These are phyloP conservation scores for Agaricus sinodeliciosus DNA, from an alignment of 768 basidiomycete species.

Conservation along the genomic window DNA sequence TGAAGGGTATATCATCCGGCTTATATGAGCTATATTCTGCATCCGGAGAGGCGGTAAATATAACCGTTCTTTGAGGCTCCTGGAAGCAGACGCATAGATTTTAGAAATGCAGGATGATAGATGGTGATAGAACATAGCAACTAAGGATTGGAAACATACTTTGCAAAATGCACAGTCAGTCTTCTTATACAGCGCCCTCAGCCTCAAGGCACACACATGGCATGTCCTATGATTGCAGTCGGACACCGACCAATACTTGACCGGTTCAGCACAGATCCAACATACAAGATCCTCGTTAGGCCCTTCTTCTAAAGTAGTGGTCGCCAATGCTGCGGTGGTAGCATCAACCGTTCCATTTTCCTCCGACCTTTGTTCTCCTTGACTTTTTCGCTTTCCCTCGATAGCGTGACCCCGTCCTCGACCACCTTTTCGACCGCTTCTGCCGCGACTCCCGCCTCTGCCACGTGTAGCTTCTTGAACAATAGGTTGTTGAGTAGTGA, in stretches of 20 bases:
- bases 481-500: background rate
- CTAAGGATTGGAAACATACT: conserved; percentile 33
- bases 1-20: conserved; percentile 49
- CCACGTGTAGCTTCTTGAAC: background rate
- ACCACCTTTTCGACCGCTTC: background rate
- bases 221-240: conserved; percentile 94
- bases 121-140: background rate
- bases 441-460: background rate
- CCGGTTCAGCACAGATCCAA: conserved; percentile 93
- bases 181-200: conserved; percentile 92
- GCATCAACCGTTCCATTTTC: background rate
- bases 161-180: conserved; percentile 95
- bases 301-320: conserved; percentile 2
- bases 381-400: background rate
- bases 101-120: background rate
- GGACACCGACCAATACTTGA: conserved; percentile 85
- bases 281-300: conserved; percentile 42
- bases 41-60: conserved; percentile 67
- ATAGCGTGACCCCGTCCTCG: background rate
- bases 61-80: conserved; percentile 69
- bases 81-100: conserved; percentile 18
- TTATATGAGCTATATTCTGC: conserved; percentile 53
- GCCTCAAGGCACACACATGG: conserved; percentile 84
- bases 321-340: background rate
- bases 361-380: background rate